Evolutionary conservation across 148 eudicot genomes (phyloP).

Genomic region (Polygonum maritimum): DNA sequence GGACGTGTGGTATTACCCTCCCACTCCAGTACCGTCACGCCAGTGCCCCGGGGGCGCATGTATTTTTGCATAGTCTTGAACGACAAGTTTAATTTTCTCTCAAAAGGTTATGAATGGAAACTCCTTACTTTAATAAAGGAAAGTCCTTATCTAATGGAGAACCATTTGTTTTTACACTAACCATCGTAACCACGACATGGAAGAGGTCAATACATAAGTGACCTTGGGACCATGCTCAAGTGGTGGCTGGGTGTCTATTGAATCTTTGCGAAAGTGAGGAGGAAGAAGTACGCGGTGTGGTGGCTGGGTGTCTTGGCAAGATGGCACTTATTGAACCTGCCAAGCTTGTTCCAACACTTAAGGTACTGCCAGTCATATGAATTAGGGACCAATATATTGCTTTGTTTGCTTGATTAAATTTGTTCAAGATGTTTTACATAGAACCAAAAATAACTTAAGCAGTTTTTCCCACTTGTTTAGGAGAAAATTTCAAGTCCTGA

Average conservation of each 20-base stretch:
- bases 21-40: too few species aligned
- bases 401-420: not conserved
- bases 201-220: too few species aligned
- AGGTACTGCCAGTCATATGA: slow-evolving; percentile 30
- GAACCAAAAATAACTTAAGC: slow-evolving; percentile 49
- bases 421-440: not conserved
- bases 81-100: too few species aligned
- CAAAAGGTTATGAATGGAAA: too few species aligned
- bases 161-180: too few species aligned
- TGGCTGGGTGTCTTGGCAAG: slow-evolving; percentile 97
- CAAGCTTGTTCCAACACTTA: slow-evolving; percentile 88
- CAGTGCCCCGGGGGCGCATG: too few species aligned
- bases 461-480: slow-evolving; percentile 19
- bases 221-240: too few species aligned
- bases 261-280: slow-evolving; percentile 98
- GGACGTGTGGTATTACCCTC: too few species aligned
- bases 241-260: slow-evolving; percentile 22
- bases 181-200: too few species aligned
- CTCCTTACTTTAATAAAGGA: too few species aligned
- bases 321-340: slow-evolving; percentile 85
- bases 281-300: slow-evolving; percentile 98
- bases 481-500: slow-evolving; percentile 25
- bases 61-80: too few species aligned
- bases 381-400: not conserved
- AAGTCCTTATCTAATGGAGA: too few species aligned